Evolutionary conservation across 2,329 filamentous ascomycete species (phyloP).

Genomic region (Thyridium curvatum): DNA sequence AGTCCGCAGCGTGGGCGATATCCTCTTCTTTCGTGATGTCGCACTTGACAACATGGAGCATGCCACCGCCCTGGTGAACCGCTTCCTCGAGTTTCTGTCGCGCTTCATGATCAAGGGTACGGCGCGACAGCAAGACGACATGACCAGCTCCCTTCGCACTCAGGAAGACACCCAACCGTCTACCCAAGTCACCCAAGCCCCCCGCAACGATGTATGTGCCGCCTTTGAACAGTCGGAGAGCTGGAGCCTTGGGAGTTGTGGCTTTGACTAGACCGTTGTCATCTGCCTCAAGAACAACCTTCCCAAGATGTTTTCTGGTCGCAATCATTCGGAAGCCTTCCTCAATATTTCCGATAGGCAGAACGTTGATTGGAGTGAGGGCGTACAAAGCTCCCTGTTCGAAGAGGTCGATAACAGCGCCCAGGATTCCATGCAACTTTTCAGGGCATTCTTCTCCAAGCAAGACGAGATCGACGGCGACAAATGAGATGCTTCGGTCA

Average conservation of each 20-base stretch:
- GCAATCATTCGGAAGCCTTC: conserved; percentile 37
- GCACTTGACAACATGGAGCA: conserved; percentile 22
- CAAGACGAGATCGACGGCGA: conserved; percentile 5
- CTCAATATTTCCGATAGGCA: conserved; percentile 26
- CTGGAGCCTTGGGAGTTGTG: conserved; percentile 4
- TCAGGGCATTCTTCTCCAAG: background rate
- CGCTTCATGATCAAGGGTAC: conserved; percentile 8
- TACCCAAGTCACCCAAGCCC: conserved; percentile 24
- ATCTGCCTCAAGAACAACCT: conserved; percentile 20
- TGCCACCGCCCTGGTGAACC: conserved; percentile 7
- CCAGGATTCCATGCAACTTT: conserved; percentile 3
- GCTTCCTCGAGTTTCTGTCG: conserved; percentile 7
- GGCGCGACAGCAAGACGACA: conserved; percentile 21
- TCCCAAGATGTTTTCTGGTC: conserved; percentile 31
- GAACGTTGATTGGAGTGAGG: conserved; percentile 24
- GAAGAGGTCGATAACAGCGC: conserved; percentile 2
- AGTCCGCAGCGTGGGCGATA: conserved; percentile 10
- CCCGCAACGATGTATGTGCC: conserved; percentile 23
- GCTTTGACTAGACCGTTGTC: conserved; percentile 10
- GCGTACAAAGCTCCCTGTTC: conserved; percentile 11
- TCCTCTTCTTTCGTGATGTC: conserved; percentile 21
- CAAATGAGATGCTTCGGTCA: conserved; percentile 10
- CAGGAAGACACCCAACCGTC: conserved; percentile 16
- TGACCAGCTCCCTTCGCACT: conserved; percentile 20
- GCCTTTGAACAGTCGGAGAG: conserved; percentile 8